Evolutionary conservation across 345 rosid species (phyloP), one percentile per base, ranked within the genome.

Genomic region (Luvunga scandens): DNA sequence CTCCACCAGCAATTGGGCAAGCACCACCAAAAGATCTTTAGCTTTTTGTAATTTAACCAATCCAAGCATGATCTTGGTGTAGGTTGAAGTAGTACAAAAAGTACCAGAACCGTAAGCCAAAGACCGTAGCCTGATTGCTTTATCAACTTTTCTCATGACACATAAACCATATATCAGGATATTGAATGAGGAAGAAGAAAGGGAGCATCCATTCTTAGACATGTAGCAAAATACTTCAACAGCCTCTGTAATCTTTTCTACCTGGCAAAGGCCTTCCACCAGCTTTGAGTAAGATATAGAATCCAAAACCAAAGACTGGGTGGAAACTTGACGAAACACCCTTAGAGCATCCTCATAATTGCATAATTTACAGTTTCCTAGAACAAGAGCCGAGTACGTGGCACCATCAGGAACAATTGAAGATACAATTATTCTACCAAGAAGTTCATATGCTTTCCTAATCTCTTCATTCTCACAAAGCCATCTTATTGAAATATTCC

Each of bases 401-500:
- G 81, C 77, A 30, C 69, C 76, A 72, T 85, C 82, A 50, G 89
- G 90, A 80, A 75, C 53, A 63, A 72, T 45, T 19, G 88, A 85
- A 63, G 70, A 73, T 59, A 79, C 48, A 75, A 83, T 77, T 90
- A 86, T 89, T 76, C 87, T 87, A 38, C 85, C 86, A 4, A 89
- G 86, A 82, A 87, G 75, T 80, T 85, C 89, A 39, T 77, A 72
- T 30, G 85, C 85, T 69, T 86, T 85, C 73, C 76, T 75, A 45
- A 85, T 75, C 28, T 70, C 70, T 33, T 28, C 62, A 50, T 85
- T 80, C 77, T 86, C 85, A 71, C 86, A 89, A 61, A 86, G 83
- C 86, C 89, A 87, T 65, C 88, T 80, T 77, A 89, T 81, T 30
- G 75, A 79, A 83, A 83, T 78, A 80, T 87, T 87, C 89, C 92